Evolutionary conservation across 2,329 filamentous ascomycete species (phyloP), one percentile per base, ranked within the genome.

Genomic region (Paecilomyces sp.): DNA sequence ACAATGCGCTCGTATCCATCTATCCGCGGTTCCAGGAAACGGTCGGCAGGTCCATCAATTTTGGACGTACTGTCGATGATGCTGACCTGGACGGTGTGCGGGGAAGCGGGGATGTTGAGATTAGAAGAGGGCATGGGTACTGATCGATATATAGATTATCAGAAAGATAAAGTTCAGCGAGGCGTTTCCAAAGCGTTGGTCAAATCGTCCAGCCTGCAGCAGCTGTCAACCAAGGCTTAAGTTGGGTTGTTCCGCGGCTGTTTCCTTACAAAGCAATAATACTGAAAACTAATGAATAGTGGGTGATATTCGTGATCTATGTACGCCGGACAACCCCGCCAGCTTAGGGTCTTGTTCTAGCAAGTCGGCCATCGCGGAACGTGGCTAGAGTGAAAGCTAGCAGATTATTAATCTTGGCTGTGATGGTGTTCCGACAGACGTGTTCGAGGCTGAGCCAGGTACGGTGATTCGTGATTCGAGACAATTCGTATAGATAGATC

Each of bases 1-100:
- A 56, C 9, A 2, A 56, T 9, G 8, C 41, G 33, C 18, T 54
- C 31, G 24, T 51, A 30, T 4, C 33, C 33, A 34, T 54, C 57
- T 8, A 58, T 51, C 9, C 18, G 15, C 3, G 66, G 68, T 5
- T 57, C 28, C 3, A 70, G 34, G 58, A 70, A 68, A 2, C 18
- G n/a, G 18, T 51, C 50, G 7, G 63, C 41, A 13, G 69, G 63
- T 25, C 72, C 65, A 3, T 56, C 59, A 2, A 74, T 65, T 9
- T 58, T 59, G 8, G 62, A 58, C 3, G 71, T 74, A 11, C 66
- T 72, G 59, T 75, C 64, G 24, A 74, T 74, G 47, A 74, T 70
- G 3, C 63, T 62, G 53, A 74, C 67, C n/a, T 66, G 62, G 58
- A 74, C 71, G 3, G 66, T 69, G 50, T 64, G 63, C 9, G 62